Percentiles rank a stretch among this genome's conserved stretches.
Conservation (phyloP, 1,284 basidiomycete species). For the Austroboletus rostrupii region DNA sequence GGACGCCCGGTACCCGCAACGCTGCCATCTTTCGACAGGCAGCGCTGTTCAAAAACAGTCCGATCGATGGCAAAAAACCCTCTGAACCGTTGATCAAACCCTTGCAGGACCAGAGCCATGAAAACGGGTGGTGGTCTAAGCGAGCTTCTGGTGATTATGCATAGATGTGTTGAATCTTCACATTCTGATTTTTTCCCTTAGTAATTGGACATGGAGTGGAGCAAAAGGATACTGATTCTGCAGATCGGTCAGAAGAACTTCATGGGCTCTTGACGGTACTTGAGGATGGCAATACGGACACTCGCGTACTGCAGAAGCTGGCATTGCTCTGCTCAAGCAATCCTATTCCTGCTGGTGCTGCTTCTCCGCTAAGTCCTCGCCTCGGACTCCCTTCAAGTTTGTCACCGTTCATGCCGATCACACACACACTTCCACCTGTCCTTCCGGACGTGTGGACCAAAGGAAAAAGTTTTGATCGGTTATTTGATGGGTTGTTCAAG, state of each 20-base stretch:
- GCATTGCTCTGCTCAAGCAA: constrained; percentile 59
- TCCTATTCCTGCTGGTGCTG: constrained; percentile 42
- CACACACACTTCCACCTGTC: constrained; percentile 39
- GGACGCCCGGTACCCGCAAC: constrained; percentile 61
- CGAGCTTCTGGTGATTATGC: constrained; percentile 50
- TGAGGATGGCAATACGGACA: constrained; percentile 47
- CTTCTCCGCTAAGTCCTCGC: constrained; percentile 42
- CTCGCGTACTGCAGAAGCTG: constrained; percentile 54
- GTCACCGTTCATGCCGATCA: constrained; percentile 43
- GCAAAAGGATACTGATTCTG: constrained; percentile 34
- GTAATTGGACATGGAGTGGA: constrained; percentile 49
- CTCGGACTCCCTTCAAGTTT: constrained; percentile 43
- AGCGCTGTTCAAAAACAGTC: constrained; percentile 75
- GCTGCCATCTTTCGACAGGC: constrained; percentile 64
- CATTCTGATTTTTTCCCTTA: constrained; percentile 27
- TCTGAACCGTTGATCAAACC: constrained; percentile 58
- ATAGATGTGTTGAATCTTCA: background rate
- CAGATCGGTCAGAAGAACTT: constrained; percentile 46
- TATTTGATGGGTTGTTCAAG: constrained; percentile 59
- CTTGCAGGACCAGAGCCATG: constrained; percentile 55
- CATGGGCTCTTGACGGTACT: constrained; percentile 50
- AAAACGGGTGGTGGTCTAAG: constrained; percentile 77
- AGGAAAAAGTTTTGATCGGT: constrained; percentile 59
- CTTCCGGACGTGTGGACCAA: constrained; percentile 61
- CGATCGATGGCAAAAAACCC: constrained; percentile 48